Evolutionary conservation across 1,284 basidiomycete genomes (phyloP).

Genomic region (Pyrrhoderma lamaoense): DNA sequence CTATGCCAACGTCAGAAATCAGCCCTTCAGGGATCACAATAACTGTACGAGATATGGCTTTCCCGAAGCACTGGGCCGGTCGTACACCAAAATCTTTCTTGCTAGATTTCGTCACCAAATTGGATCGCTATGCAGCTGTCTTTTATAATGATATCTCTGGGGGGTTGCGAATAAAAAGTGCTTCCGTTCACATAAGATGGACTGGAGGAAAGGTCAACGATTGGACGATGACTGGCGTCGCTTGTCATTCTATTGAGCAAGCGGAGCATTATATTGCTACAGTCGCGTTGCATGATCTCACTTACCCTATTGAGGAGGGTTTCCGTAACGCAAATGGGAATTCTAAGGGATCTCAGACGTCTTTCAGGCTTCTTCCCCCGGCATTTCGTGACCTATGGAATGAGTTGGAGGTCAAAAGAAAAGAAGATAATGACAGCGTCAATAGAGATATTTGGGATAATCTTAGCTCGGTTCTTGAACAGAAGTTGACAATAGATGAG

Average conservation of each 20-base stretch:
- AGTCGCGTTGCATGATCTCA: conserved; percentile 74
- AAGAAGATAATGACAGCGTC: conserved; percentile 50
- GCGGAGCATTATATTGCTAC: conserved; percentile 91
- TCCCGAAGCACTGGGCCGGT: conserved; percentile 77
- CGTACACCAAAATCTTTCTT: conserved; percentile 68
- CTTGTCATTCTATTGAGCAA: conserved; percentile 71
- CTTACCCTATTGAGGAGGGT: conserved; percentile 52
- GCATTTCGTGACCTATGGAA: conserved; percentile 90
- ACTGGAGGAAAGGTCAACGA: conserved; percentile 52
- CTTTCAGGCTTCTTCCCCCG: conserved; percentile 60
- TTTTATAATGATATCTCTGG: conserved; percentile 63
- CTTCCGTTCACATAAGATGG: conserved; percentile 69
- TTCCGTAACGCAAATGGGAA: conserved; percentile 42
- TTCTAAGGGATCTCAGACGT: conserved; percentile 29
- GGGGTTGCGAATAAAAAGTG: conserved; percentile 62
- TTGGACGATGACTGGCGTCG: conserved; percentile 83
- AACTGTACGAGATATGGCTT: conserved; percentile 64
- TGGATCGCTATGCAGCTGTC: conserved; percentile 70
- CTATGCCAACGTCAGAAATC: conserved; percentile 46
- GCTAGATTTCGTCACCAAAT: conserved; percentile 55
- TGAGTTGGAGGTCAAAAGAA: conserved; percentile 70
- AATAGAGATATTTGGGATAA: conserved; percentile 71
- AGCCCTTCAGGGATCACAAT: conserved; percentile 51
- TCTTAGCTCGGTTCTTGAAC: conserved; percentile 28
- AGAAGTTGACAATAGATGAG: not conserved